A percentile compares a stretch with the other conserved stretches of the same genome.
These are phyloP conservation scores for Hevea brasiliensis DNA, from an alignment of 345 rosid species.

Conservation along the genomic window DNA sequence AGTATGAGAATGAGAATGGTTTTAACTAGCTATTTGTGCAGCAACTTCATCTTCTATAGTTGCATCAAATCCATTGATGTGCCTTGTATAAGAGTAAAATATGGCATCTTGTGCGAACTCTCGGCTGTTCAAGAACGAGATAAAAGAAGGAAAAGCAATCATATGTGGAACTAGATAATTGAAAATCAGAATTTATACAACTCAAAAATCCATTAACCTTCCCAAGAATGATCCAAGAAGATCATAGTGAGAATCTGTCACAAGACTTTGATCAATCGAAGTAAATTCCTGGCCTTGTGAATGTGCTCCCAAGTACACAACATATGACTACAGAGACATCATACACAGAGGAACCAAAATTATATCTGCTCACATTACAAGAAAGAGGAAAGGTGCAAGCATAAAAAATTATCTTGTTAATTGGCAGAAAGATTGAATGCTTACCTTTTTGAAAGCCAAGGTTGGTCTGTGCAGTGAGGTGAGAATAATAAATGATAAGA, in stretches of 20 bases:
- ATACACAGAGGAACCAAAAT: neutral
- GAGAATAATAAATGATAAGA: slow-evolving; percentile 29
- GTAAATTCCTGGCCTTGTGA: slow-evolving; percentile 7
- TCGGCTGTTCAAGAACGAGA: slow-evolving; percentile 8
- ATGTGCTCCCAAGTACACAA: slow-evolving; percentile 35
- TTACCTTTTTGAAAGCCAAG: slow-evolving; percentile 50
- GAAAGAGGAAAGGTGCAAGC: neutral
- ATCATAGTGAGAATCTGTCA: slow-evolving; percentile 23
- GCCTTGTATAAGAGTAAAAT: slow-evolving; percentile 33
- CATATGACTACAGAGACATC: slow-evolving; percentile 20
- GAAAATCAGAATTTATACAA: neutral
- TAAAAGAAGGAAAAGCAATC: neutral
- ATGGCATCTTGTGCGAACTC: slow-evolving; percentile 22
- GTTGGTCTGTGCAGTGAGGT: slow-evolving; percentile 28
- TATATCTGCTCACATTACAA: neutral
- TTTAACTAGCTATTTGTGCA: slow-evolving; percentile 31
- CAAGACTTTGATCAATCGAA: slow-evolving; percentile 2
- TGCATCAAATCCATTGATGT: slow-evolving; percentile 42
- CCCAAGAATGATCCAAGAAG: slow-evolving; percentile 42
- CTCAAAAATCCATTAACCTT: slow-evolving; percentile 21
- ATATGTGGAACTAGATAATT: neutral
- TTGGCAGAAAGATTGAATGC: slow-evolving; percentile 13
- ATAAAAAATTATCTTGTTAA: too few relatives aligned
- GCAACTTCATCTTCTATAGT: slow-evolving; percentile 33
- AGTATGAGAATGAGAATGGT: neutral